phyloP scores from a whole-genome alignment of 106 monocot species.

The Platanthera zijinensis region DNA sequence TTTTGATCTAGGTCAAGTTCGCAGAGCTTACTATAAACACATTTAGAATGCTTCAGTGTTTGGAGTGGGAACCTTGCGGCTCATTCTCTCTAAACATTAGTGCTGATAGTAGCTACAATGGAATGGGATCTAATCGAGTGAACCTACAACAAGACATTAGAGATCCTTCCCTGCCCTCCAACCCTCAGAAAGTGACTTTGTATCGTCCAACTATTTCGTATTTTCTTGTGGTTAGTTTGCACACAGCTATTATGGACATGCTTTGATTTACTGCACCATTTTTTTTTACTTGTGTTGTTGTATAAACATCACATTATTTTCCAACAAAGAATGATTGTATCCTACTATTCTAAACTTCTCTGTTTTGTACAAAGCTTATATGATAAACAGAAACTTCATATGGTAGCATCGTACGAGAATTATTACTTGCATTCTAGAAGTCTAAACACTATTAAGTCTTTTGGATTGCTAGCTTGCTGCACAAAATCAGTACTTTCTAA shows the following conservation, averaged over 20 bases:
- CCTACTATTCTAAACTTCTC: not conserved
- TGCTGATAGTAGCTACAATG: constrained; percentile 27
- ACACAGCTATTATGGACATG: not conserved
- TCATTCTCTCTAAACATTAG: constrained; percentile 39
- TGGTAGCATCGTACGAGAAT: not conserved
- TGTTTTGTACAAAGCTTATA: not conserved
- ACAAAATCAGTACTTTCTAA: not conserved
- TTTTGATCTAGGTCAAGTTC: constrained; percentile 58
- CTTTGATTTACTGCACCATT: not conserved
- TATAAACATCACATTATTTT: not conserved
- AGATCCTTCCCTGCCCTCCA: constrained; percentile 72
- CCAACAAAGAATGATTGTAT: not conserved
- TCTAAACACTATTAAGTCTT: not conserved
- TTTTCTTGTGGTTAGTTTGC: constrained; percentile 6
- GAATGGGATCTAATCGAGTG: constrained; percentile 28
- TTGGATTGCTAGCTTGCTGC: not conserved
- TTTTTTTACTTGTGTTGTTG: not conserved
- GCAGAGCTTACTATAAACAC: constrained; percentile 74
- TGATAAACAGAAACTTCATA: not conserved
- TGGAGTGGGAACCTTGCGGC: constrained; percentile 95
- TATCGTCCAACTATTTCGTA: constrained; percentile 2
- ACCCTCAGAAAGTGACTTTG: constrained; percentile 14
- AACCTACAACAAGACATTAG: constrained; percentile 65
- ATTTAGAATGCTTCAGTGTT: constrained; percentile 89
- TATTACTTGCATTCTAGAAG: not conserved